Conservation (phyloP, 306 rosid genomes). For the Pueraria montana region DNA sequence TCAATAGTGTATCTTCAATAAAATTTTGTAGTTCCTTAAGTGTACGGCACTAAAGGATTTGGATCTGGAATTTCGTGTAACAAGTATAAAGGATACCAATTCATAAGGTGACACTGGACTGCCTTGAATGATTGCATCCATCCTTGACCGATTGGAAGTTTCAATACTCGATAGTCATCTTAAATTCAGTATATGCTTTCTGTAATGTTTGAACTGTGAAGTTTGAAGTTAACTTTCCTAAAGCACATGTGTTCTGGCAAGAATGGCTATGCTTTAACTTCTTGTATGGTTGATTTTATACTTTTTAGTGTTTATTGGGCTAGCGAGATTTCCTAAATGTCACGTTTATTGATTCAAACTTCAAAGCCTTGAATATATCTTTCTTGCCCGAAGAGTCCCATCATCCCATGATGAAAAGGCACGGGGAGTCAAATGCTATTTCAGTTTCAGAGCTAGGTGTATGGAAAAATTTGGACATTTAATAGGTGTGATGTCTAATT, state of each 20-base stretch:
- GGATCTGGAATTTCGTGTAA: conserved; percentile 19
- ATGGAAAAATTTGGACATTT: background rate
- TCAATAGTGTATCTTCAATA: conserved; percentile 9
- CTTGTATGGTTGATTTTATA: background rate
- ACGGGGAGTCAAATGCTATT: background rate
- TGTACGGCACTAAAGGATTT: conserved; percentile 6
- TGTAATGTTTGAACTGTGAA: conserved; percentile 24
- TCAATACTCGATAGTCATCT: conserved; percentile 6
- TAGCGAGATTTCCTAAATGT: background rate
- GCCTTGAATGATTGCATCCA: conserved; percentile 32
- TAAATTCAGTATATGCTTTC: conserved; percentile 10
- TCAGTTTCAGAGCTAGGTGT: background rate
- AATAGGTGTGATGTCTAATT: background rate
- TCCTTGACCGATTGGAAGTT: conserved; percentile 10
- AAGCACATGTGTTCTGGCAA: background rate
- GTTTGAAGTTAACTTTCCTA: conserved; percentile 20
- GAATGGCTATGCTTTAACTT: conserved; percentile 16
- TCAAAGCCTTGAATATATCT: background rate
- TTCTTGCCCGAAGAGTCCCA: background rate
- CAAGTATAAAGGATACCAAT: conserved; percentile 11
- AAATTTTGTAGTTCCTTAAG: conserved; percentile 22
- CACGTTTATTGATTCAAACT: background rate
- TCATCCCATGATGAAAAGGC: background rate
- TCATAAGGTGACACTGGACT: conserved; percentile 7
- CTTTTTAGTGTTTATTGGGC: background rate